phyloP scores from a whole-genome alignment of 140 eudicot genomes.

The Cichorium intybus region DNA sequence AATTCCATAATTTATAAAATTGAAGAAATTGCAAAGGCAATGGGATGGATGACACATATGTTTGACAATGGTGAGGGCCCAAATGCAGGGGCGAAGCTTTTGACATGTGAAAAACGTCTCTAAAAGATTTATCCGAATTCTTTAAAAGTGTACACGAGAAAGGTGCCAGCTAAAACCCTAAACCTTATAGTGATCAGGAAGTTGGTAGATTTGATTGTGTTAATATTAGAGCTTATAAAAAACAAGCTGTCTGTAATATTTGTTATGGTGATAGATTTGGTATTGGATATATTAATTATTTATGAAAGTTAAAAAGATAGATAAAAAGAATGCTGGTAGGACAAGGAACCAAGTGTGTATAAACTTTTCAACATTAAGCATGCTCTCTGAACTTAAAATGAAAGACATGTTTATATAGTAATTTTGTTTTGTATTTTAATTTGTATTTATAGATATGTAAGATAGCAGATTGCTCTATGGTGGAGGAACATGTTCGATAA shows the following conservation, averaged over 20 bases:
- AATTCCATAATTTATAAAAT: constrained; percentile 45
- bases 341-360: too few relatives aligned
- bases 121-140: constrained; percentile 15
- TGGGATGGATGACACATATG: constrained; percentile 61
- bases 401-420: too few relatives aligned
- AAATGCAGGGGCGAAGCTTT: constrained; percentile 62
- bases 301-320: background rate
- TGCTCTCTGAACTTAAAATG: too few relatives aligned
- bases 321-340: background rate
- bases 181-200: background rate
- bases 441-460: too few relatives aligned
- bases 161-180: background rate
- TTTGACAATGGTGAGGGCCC: constrained; percentile 79
- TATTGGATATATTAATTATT: background rate
- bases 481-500: too few relatives aligned
- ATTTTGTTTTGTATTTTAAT: too few relatives aligned
- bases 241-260: too few relatives aligned
- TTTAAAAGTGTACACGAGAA: background rate
- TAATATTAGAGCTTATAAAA: constrained; percentile 3
- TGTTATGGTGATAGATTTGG: background rate
- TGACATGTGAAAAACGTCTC: constrained; percentile 65
- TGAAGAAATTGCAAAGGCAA: constrained; percentile 60
- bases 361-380: too few relatives aligned
- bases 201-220: constrained; percentile 6
- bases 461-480: too few relatives aligned